Conservation (phyloP, 2,329 filamentous ascomycete genomes). For the Dissoconium aciculare region DNA sequence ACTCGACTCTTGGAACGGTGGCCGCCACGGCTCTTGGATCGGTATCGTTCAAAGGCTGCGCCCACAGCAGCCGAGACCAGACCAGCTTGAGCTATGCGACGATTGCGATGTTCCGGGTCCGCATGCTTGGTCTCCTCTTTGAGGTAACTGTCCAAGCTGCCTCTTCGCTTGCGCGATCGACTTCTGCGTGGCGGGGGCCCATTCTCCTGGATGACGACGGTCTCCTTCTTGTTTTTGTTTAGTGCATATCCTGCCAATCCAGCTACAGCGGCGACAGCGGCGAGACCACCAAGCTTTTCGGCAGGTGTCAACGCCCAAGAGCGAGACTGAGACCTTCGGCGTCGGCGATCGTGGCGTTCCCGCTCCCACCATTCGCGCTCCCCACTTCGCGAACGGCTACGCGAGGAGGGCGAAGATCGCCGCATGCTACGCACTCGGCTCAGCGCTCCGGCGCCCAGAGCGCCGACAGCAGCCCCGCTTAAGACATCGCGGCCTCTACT, state of each 20-base stretch:
- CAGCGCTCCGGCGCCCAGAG: conserved; percentile 45
- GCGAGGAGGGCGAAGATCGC: conserved; percentile 13
- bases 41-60: conserved; percentile 42
- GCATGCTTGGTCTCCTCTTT: conserved; percentile 19
- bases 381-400: conserved; percentile 11
- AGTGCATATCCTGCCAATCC: conserved; percentile 41
- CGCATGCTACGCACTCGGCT: conserved; percentile 32
- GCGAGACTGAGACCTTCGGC: conserved; percentile 18
- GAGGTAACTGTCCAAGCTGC: conserved; percentile 23
- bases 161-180: conserved; percentile 30
- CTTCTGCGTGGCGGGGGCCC: conserved; percentile 22
- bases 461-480: conserved; percentile 47
- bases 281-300: conserved; percentile 42
- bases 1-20: conserved; percentile 40
- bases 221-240: conserved; percentile 36
- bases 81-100: conserved; percentile 46
- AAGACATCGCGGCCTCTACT: conserved; percentile 38
- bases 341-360: conserved; percentile 16
- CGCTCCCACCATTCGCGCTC: conserved; percentile 9
- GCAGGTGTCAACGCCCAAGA: conserved; percentile 30
- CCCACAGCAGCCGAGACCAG: conserved; percentile 47
- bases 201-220: conserved; percentile 32
- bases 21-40: conserved; percentile 43
- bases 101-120: conserved; percentile 39
- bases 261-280: conserved; percentile 45